phyloP scores from a whole-genome alignment of 306 rosid genomes.

The Cyclanthera cordifolia region DNA sequence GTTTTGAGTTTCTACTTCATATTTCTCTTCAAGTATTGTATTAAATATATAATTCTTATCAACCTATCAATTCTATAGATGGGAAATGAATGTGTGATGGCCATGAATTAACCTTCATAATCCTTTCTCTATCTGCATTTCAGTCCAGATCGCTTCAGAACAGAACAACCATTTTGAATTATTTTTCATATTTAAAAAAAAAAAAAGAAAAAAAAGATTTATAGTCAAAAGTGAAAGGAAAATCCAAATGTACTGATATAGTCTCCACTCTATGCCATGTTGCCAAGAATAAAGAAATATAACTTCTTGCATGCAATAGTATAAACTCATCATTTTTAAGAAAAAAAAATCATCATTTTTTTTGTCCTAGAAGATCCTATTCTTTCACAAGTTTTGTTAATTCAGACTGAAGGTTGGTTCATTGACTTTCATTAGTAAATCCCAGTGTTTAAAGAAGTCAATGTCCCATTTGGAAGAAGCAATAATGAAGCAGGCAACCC shows the following conservation, averaged over 20 bases:
- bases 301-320: background rate
- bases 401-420: background rate
- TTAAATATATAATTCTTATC: background rate
- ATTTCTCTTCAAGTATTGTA: background rate
- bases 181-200: background rate
- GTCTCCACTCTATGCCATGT: constrained; percentile 5
- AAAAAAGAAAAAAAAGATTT: too few species aligned
- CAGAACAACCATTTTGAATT: background rate
- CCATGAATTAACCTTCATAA: background rate
- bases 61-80: background rate
- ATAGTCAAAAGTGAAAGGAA: background rate
- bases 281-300: background rate
- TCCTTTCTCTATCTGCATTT: background rate
- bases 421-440: constrained; percentile 6
- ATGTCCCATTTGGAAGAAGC: background rate
- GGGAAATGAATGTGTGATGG: background rate
- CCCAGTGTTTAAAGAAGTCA: background rate
- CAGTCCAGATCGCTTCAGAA: background rate
- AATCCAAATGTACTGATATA: constrained; percentile 6
- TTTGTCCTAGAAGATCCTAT: constrained; percentile 1
- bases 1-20: background rate
- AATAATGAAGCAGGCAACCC: background rate
- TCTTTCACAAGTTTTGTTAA: background rate
- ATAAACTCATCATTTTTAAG: too few species aligned
- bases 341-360: background rate